Conservation (phyloP, 2,329 filamentous ascomycete species). For the Dactylonectria estremocensis region DNA sequence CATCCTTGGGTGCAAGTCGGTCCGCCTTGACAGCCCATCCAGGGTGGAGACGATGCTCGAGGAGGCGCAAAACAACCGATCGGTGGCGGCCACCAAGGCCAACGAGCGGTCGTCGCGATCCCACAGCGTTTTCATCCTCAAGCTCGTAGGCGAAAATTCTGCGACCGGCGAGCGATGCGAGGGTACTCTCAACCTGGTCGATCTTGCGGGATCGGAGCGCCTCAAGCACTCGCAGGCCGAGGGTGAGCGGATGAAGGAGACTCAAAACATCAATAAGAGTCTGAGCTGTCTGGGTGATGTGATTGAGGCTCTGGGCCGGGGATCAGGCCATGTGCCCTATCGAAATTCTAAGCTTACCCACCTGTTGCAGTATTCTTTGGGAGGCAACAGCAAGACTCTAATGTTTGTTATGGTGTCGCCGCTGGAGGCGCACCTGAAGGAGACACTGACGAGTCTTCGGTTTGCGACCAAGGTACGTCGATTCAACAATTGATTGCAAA, state of each 20-base stretch:
- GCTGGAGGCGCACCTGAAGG: conserved; percentile 88
- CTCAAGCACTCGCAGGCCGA: conserved; percentile 89
- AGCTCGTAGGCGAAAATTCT: conserved; percentile 77
- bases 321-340: conserved; percentile 90
- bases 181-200: conserved; percentile 94
- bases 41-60: conserved; percentile 86
- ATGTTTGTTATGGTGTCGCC: conserved; percentile 99
- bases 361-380: conserved; percentile 92
- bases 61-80: conserved; percentile 87
- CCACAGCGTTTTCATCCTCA: conserved; percentile 96
- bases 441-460: conserved; percentile 94
- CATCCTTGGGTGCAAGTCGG: conserved; percentile 84
- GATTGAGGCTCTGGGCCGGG: conserved; percentile 90
- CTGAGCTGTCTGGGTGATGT: conserved; percentile 94
- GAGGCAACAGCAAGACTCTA: conserved; percentile 95
- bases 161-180: conserved; percentile 89
- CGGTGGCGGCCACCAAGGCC: conserved; percentile 95
- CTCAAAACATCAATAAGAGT: conserved; percentile 97
- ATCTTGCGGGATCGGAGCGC: conserved; percentile 93
- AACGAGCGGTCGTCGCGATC: conserved; percentile 96
- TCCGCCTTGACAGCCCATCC: conserved; percentile 82
- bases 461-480: conserved; percentile 90
- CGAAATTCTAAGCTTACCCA: conserved; percentile 98
- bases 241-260: conserved; percentile 91
- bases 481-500: background rate